Evolutionary conservation across 495 filamentous ascomycete genomes (phyloP).

Genomic region (Ascodesmis nigricans): DNA sequence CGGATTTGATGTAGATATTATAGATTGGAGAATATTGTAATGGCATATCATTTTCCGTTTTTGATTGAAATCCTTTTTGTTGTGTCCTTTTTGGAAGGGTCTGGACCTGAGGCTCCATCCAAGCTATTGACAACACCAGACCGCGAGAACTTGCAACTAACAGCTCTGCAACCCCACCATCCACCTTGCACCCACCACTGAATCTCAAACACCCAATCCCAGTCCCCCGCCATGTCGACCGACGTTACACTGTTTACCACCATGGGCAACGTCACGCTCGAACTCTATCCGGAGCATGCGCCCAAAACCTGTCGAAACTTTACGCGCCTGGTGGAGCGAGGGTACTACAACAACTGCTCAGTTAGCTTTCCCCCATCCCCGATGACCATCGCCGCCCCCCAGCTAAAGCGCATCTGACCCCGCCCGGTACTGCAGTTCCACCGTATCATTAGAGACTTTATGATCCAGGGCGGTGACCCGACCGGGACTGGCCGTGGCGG

Average conservation of each 20-base stretch:
- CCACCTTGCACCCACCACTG: too few species aligned
- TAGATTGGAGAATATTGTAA: too few species aligned
- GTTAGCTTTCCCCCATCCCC: conserved; percentile 2
- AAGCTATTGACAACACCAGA: too few species aligned
- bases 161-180: too few species aligned
- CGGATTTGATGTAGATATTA: too few species aligned
- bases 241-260: conserved; percentile 3
- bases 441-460: conserved; percentile 87
- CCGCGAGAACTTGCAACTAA: too few species aligned
- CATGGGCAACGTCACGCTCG: conserved; percentile 63
- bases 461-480: conserved; percentile 91
- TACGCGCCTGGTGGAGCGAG: conserved; percentile 45
- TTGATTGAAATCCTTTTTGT: too few species aligned
- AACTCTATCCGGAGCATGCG: conserved; percentile 70
- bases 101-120: too few species aligned
- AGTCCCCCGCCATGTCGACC: conserved; percentile 2
- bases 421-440: conserved; percentile 35
- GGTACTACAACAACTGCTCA: conserved; percentile 65
- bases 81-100: too few species aligned
- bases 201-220: too few species aligned
- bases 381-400: neutral
- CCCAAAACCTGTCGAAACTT: conserved; percentile 87
- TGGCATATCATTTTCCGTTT: too few species aligned
- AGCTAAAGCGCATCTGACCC: conserved; percentile 1
- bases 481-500: conserved; percentile 90